These are phyloP conservation scores for Hydnomerulius pinastri DNA, from an alignment of 768 basidiomycete genomes.

Conservation along the genomic window DNA sequence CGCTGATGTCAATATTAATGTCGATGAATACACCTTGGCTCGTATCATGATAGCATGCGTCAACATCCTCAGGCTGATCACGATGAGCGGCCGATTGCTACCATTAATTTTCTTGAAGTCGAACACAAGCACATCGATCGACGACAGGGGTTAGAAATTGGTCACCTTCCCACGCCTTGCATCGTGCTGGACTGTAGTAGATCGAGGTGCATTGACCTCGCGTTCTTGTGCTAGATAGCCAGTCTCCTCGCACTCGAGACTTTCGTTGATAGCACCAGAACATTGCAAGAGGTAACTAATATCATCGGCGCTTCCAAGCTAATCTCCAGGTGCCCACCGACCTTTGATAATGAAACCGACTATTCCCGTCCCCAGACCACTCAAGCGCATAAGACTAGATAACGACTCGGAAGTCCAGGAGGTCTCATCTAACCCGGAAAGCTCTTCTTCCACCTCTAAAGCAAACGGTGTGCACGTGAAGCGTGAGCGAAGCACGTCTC, in stretches of 20 bases:
- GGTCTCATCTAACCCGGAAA: neutral
- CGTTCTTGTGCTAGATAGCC: too few relatives aligned
- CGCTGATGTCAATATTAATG: too few relatives aligned
- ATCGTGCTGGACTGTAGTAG: neutral
- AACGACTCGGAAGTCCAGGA: neutral
- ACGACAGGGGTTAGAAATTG: neutral
- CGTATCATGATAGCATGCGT: too few relatives aligned
- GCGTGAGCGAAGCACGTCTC: conserved; percentile 21
- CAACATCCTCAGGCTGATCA: too few relatives aligned
- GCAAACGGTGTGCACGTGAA: conserved; percentile 13
- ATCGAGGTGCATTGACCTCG: too few relatives aligned
- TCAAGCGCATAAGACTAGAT: conserved; percentile 17
- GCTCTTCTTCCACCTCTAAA: neutral
- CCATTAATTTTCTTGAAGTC: too few relatives aligned
- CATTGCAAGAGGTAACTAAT: neutral
- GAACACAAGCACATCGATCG: too few relatives aligned
- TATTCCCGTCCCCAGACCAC: neutral
- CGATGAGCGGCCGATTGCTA: too few relatives aligned
- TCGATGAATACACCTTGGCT: too few relatives aligned
- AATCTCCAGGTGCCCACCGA: too few relatives aligned
- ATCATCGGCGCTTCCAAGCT: neutral
- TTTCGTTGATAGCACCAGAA: neutral
- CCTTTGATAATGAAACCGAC: conserved; percentile 3
- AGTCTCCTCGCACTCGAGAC: neutral
- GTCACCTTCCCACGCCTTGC: conserved; percentile 9